A percentile compares a stretch with the other conserved stretches of the same genome.
Conservation (phyloP, 805 yeast genomes). For the Suhomyces vadensis region DNA sequence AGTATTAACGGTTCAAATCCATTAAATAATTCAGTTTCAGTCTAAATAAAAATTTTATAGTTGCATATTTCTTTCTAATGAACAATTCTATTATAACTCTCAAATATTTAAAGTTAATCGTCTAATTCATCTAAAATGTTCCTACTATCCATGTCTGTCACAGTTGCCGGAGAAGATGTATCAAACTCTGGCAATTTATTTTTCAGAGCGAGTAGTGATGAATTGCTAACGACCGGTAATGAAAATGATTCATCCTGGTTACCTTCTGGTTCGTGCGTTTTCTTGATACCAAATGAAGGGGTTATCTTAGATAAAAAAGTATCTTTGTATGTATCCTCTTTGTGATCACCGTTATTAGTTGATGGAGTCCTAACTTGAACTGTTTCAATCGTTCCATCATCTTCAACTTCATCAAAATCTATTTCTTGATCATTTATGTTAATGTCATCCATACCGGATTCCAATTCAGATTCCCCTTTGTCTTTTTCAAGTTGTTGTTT, state of each 20-base stretch:
- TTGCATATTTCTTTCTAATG: too few relatives aligned
- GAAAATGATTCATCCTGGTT: conserved; percentile 52
- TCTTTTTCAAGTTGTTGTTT: conserved; percentile 3
- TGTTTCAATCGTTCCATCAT: conserved; percentile 9
- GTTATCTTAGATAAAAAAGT: conserved; percentile 1
- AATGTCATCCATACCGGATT: neutral
- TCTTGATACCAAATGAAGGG: conserved; percentile 1
- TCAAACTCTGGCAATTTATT: neutral
- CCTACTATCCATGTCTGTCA: conserved; percentile 2
- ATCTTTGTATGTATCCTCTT: neutral
- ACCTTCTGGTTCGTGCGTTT: conserved; percentile 2
- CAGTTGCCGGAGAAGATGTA: conserved; percentile 6
- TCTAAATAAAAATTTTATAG: too few relatives aligned
- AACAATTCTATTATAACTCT: neutral
- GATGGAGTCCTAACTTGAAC: conserved; percentile 1
- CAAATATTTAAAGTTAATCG: conserved; percentile 4
- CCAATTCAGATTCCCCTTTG: neutral
- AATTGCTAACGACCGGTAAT: conserved; percentile 39
- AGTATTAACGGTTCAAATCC: too few relatives aligned
- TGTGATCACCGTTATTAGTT: neutral
- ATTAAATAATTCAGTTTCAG: too few relatives aligned
- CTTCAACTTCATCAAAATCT: conserved; percentile 3
- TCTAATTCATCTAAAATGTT: conserved; percentile 12
- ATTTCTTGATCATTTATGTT: neutral
- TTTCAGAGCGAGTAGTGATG: conserved; percentile 15